A percentile compares a stretch with the other conserved stretches of the same genome.
These are phyloP conservation scores for Entonaema liquescens DNA, from an alignment of 495 filamentous ascomycete species.

Conservation along the genomic window DNA sequence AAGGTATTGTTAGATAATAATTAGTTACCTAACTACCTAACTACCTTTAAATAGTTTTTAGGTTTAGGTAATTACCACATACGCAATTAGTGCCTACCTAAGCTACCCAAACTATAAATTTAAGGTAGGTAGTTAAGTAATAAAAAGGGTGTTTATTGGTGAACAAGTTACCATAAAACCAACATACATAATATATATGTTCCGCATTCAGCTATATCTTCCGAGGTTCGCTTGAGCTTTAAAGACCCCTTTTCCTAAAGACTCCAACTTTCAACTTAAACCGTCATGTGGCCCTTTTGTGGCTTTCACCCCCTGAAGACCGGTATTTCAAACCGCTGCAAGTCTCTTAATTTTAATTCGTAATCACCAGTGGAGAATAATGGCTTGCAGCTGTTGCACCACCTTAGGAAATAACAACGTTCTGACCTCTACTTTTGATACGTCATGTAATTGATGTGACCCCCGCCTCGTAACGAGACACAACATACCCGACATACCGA, in stretches of 20 bases:
- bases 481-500: neutral
- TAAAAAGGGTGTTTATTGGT: too few species aligned
- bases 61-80: too few species aligned
- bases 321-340: neutral
- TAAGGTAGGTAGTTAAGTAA: too few species aligned
- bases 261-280: neutral
- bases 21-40: neutral
- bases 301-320: too few species aligned
- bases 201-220: neutral
- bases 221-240: neutral
- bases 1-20: neutral
- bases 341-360: neutral
- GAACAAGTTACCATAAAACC: too few species aligned
- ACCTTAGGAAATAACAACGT: neutral
- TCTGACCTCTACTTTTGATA: neutral
- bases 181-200: neutral
- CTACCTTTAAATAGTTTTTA: too few species aligned
- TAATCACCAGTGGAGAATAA: neutral
- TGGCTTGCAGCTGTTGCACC: neutral
- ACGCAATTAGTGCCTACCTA: too few species aligned
- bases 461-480: constrained; percentile 1
- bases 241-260: neutral
- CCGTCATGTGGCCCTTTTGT: neutral
- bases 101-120: too few species aligned
- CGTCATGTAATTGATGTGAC: constrained; percentile 2